Base-by-base conservation (phyloP, 2,329 filamentous ascomycete genomes). In the Curvularia hawaiiensis region DNA sequence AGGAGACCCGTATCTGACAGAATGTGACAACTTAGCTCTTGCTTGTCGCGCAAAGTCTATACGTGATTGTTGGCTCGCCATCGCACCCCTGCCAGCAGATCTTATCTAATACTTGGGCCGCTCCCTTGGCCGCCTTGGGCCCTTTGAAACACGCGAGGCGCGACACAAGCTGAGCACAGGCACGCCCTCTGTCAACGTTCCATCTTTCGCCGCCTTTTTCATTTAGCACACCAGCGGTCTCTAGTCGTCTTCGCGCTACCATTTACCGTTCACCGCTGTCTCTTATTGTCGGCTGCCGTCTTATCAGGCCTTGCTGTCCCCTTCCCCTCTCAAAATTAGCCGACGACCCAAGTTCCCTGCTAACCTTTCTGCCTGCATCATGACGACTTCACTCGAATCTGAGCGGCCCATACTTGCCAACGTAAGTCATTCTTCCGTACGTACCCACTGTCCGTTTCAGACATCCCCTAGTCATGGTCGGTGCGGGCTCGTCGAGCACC, bases 331-430 rank as follows among this genome's bases (percentile, higher is more conserved):
- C 24, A 28, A 18, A 45, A 20, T n/a, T n/a, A 18, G 33, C 38
- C 43, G 26, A 24, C 22, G 30, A 38, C n/a, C 18, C 47, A 8
- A 12, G 47, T 24, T 22, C 40, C 18, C 54, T 31, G 46, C 51
- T 58, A 10, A 48, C 45, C 51, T 33, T 43, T 47, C 52, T 40
- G 39, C 60, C 24, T 55, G 45, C 59, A 69, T 50, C 54, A 77
- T 77, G 75, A 71, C 74, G 28, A 75, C 71, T 65, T 78, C 75
- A 50, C 62, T 77, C 30, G 75, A 78, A 63, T 76, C 74, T 9
- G 75, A 73, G 59, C 68, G 75, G 63, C 75, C 75, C 64, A 77
- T 78, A 62, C 72, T 78, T 63, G 72, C 74, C 70, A 73, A 62
- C 60, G 75, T 78, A 71, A 74, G 74, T 71, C 66, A 52, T 61